Evolutionary conservation across 495 filamentous ascomycete genomes (phyloP).

Genomic region (Beverwykella pulmonaria): DNA sequence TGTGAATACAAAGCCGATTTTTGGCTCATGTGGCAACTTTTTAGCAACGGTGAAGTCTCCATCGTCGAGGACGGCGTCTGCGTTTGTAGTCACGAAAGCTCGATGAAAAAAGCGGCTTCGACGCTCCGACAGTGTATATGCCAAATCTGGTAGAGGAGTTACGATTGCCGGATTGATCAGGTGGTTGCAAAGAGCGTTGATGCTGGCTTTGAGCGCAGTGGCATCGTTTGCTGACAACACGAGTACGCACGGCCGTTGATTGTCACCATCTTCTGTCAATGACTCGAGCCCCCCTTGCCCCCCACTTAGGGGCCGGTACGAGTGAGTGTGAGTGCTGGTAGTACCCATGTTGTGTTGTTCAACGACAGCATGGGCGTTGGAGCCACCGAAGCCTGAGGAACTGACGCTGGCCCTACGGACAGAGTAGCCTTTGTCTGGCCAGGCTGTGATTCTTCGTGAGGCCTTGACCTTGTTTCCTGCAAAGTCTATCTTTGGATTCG

Average conservation of each 20-base stretch:
- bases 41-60: slow-evolving; percentile 21
- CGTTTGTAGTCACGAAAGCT: neutral
- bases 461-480: neutral
- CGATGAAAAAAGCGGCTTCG: neutral
- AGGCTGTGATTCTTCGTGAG: neutral
- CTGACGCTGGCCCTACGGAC: slow-evolving; percentile 38
- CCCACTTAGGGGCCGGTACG: neutral
- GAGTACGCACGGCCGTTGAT: slow-evolving; percentile 18
- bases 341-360: slow-evolving; percentile 31
- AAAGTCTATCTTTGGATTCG: neutral
- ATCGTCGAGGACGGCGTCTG: neutral
- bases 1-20: slow-evolving; percentile 49
- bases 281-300: neutral
- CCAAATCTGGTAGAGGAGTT: slow-evolving; percentile 4
- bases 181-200: slow-evolving; percentile 1
- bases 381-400: slow-evolving; percentile 48
- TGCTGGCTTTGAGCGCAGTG: neutral
- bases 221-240: slow-evolving; percentile 22
- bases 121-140: slow-evolving; percentile 4
- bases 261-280: neutral
- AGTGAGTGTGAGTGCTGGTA: slow-evolving; percentile 17
- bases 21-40: neutral
- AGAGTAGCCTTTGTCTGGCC: slow-evolving; percentile 1
- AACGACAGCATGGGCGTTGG: slow-evolving; percentile 43
- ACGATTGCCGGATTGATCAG: neutral